A percentile compares a stretch with the other conserved stretches of the same genome.
phyloP scores from a whole-genome alignment of 306 rosid genomes.

The Cyamopsis tetragonoloba region DNA sequence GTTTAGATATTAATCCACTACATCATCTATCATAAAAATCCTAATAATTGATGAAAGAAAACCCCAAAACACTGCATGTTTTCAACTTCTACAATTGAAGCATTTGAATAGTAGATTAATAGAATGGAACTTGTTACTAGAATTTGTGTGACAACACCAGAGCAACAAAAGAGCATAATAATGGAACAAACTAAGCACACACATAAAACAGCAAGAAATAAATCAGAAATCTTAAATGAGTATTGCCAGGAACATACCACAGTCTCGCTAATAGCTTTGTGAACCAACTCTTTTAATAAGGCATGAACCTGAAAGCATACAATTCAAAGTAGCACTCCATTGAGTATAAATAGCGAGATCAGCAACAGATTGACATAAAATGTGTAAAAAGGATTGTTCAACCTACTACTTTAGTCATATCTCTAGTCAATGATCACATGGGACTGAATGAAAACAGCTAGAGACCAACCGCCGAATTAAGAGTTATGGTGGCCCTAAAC shows the following conservation, averaged over 20 bases:
- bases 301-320: constrained; percentile 66
- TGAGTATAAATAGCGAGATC: constrained; percentile 9
- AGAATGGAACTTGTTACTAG: not conserved
- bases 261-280: constrained; percentile 84
- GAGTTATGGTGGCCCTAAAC: too few species aligned
- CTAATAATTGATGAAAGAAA: not conserved
- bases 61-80: not conserved
- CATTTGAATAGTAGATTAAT: not conserved
- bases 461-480: too few species aligned
- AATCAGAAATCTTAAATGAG: constrained; percentile 5
- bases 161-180: not conserved
- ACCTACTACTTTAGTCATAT: too few species aligned
- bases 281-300: constrained; percentile 78
- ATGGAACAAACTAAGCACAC: not conserved
- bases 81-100: constrained; percentile 6
- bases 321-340: constrained; percentile 17
- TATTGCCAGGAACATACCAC: constrained; percentile 46
- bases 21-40: not conserved
- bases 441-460: too few species aligned
- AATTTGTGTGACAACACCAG: not conserved
- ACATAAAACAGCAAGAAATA: not conserved
- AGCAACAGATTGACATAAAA: not conserved
- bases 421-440: too few species aligned
- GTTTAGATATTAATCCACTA: not conserved
- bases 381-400: too few species aligned